Percentiles rank a stretch among this genome's conserved stretches.
These are phyloP conservation scores for Beta lomatogona DNA, from an alignment of 179 eudicot genomes.

Conservation along the genomic window DNA sequence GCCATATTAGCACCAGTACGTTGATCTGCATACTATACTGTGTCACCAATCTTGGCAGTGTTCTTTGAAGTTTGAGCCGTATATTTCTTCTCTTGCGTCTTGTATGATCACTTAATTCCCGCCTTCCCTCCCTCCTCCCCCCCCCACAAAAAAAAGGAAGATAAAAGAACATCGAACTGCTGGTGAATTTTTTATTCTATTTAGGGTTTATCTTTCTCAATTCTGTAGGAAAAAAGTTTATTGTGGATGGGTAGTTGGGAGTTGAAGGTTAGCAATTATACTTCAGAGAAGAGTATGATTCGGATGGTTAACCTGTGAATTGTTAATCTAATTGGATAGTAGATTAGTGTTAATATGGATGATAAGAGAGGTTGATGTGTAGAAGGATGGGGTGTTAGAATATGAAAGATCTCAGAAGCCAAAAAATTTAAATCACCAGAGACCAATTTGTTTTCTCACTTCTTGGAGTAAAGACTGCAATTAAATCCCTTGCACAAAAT, in stretches of 20 bases:
- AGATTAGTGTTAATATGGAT: background rate
- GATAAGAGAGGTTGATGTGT: background rate
- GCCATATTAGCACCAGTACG: background rate
- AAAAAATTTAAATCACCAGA: background rate
- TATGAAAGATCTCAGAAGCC: background rate
- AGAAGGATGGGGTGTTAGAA: background rate
- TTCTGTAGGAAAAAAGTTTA: background rate
- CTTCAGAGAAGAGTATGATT: background rate
- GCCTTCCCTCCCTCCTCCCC: too few species aligned
- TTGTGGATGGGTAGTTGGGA: background rate
- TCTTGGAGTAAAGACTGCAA: too few species aligned
- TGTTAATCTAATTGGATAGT: background rate
- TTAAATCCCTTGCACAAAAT: background rate
- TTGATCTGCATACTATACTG: background rate
- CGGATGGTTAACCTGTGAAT: background rate
- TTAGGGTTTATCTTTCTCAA: background rate
- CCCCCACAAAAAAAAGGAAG: too few species aligned
- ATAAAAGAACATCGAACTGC: background rate
- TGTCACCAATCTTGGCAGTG: conserved; percentile 1
- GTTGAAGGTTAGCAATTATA: background rate
- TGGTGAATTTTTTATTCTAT: background rate
- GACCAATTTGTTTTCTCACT: too few species aligned
- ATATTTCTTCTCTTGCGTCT: background rate
- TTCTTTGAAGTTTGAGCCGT: background rate
- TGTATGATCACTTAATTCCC: background rate